Evolutionary conservation across 2,329 filamentous ascomycete species (phyloP), one percentile per base, ranked within the genome.

Genomic region (Aspergillus felis): DNA sequence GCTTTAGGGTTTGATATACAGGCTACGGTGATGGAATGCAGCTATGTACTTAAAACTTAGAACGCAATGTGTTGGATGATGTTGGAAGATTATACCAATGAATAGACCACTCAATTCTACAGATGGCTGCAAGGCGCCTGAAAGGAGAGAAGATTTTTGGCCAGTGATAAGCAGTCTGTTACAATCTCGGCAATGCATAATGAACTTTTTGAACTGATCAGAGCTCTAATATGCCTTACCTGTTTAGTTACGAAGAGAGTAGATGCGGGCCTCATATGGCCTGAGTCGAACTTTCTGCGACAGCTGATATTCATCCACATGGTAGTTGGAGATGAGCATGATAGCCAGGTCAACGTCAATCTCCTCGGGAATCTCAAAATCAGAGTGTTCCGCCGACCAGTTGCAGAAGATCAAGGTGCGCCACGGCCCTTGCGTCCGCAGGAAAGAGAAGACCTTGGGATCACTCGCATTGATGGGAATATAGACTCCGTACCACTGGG

Each of bases 201-300:
- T 32, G 29, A 32, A 14, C 12, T 32, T 14, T 10, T 4, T 29
- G 4, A 0, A 32, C 4, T 7, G 17, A 38, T 17, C 14, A 14
- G 6, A 12, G 1, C 14, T 38, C 14, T 7, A 3, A 35, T 4
- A 38, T 17, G 5, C 5, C 6, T 3, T 17, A n/a, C 32, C 32
- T 35, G 32, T 3, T 53, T 57, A 63, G 38, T 63, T 63, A 28
- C 61, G 56, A 20, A 63, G 54, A 5, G 61, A 54, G 42, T 63
- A 63, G 22, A 61, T 56, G 8, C 61, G 56, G 20, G 61, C 59
- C 49, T 63, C 61, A 42, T 60, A 63, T 25, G 61, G 59, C n/a
- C 51, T 35, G 25, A 63, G 48, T 22, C 10, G 35, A 8, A 57
- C 24, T 47, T 51, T 49, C 20, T 55, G 50, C 24, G 46, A 17